A percentile compares a stretch with the other conserved stretches of the same genome.
Evolutionary conservation across 2,329 filamentous ascomycete genomes (phyloP).

Genomic region (Xylariaceae sp.): DNA sequence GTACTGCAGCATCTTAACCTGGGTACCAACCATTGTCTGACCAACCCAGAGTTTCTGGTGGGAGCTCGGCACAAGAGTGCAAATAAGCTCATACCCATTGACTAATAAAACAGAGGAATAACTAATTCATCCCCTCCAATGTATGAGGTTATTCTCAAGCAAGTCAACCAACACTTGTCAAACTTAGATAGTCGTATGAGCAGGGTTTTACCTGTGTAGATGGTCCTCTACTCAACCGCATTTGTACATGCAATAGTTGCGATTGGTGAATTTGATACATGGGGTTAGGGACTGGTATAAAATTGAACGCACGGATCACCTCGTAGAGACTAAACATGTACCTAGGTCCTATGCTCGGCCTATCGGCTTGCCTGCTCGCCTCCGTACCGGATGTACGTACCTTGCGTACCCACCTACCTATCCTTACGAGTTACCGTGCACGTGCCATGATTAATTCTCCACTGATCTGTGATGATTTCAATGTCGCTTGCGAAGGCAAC

Average conservation of each 20-base stretch:
- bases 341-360: no score
- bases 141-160: not conserved
- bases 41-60: constrained; percentile 26
- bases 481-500: constrained; percentile 11
- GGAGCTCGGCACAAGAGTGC: constrained; percentile 30
- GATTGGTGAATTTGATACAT: no score
- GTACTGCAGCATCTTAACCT: constrained; percentile 12
- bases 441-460: constrained; percentile 11
- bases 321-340: not conserved
- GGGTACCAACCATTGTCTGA: constrained; percentile 20
- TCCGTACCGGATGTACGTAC: no score
- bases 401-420: no score
- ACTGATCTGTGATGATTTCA: constrained; percentile 25
- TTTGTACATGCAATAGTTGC: no score
- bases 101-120: constrained; percentile 4
- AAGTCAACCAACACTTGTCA: not conserved
- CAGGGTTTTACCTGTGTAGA: not conserved
- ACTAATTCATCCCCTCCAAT: constrained; percentile 8
- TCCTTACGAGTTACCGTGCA: no score
- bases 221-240: not conserved
- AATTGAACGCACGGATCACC: constrained; percentile 7
- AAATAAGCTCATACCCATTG: constrained; percentile 32
- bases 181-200: not conserved
- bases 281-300: not conserved
- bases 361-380: no score